Percentiles rank a stretch among this genome's conserved stretches.
Evolutionary conservation across 2,329 filamentous ascomycete species (phyloP).

Genomic region (Fusarium sulawesiense): DNA sequence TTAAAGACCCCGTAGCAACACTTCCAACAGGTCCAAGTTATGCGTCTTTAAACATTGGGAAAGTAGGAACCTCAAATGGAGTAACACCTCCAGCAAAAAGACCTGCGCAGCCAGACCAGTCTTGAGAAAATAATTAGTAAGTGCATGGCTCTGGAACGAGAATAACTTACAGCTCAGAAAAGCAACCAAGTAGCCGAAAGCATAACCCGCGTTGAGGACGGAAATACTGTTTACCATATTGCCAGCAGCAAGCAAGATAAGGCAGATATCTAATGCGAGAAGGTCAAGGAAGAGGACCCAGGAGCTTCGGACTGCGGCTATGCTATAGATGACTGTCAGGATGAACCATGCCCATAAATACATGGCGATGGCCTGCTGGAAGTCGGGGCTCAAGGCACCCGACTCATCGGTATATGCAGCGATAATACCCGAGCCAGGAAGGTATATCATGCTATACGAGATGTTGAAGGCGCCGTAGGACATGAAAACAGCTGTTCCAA

Average conservation of each 20-base stretch:
- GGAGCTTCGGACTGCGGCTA: conserved; percentile 3
- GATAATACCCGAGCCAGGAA: conserved; percentile 26
- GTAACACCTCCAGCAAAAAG: conserved; percentile 21
- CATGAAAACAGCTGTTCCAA: conserved; percentile 27
- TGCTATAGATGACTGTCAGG: conserved; percentile 24
- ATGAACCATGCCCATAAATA: conserved; percentile 34
- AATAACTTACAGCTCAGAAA: conserved; percentile 11
- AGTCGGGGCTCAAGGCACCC: conserved; percentile 16
- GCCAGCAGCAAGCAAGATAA: conserved; percentile 14
- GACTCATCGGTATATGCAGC: conserved; percentile 20
- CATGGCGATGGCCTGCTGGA: conserved; percentile 19
- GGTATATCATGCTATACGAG: conserved; percentile 31
- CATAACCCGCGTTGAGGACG: conserved; percentile 19
- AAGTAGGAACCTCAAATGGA: conserved; percentile 12
- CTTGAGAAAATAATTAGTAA: not conserved
- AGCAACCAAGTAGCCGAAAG: conserved; percentile 20
- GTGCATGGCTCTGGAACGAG: not conserved
- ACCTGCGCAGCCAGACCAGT: conserved; percentile 25
- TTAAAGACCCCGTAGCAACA: too few species aligned
- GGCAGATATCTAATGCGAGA: conserved; percentile 86
- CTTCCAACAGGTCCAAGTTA: not conserved
- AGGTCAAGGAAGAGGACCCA: conserved; percentile 63
- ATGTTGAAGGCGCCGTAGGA: conserved; percentile 32
- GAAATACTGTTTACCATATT: conserved; percentile 14
- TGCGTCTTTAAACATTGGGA: conserved; percentile 11